phyloP scores from a whole-genome alignment of 371 early-diverging fungal species.

The Rhizomucor miehei region DNA sequence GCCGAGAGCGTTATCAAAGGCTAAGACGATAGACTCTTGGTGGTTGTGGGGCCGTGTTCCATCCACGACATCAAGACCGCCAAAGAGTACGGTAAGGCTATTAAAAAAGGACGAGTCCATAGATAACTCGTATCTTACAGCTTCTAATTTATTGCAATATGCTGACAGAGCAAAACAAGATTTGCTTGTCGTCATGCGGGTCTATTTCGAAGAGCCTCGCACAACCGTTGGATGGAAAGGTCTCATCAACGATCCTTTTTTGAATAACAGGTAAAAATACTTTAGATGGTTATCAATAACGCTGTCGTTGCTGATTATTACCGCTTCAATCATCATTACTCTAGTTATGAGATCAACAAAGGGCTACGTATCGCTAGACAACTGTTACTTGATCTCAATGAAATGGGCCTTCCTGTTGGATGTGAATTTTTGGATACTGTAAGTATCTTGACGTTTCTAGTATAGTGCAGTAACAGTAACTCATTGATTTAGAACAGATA shows the following conservation, averaged over 20 bases:
- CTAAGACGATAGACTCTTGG: constrained; percentile 75
- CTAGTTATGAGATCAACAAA: constrained; percentile 84
- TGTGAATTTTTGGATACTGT: constrained; percentile 82
- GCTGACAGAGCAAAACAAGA: constrained; percentile 63
- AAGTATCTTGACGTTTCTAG: constrained; percentile 9
- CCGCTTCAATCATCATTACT: too few species aligned
- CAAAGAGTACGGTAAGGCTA: constrained; percentile 75
- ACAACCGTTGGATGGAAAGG: constrained; percentile 97
- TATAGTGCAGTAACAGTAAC: neutral
- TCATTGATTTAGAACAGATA: constrained; percentile 23
- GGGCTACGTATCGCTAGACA: constrained; percentile 80
- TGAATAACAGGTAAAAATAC: constrained; percentile 59
- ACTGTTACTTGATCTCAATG: constrained; percentile 69
- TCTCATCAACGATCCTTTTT: constrained; percentile 74
- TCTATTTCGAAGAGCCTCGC: constrained; percentile 93
- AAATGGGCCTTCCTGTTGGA: constrained; percentile 81
- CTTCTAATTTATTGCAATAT: constrained; percentile 50
- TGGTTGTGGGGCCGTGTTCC: constrained; percentile 86
- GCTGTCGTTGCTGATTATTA: too few species aligned
- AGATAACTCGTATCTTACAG: too few species aligned
- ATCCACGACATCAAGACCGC: constrained; percentile 90
- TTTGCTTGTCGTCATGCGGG: constrained; percentile 85
- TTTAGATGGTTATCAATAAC: too few species aligned
- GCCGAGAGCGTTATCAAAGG: constrained; percentile 75
- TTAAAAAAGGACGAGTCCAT: neutral